Base-by-base conservation (phyloP, 805 yeast genomes). In the Monosporozyma unispora region DNA sequence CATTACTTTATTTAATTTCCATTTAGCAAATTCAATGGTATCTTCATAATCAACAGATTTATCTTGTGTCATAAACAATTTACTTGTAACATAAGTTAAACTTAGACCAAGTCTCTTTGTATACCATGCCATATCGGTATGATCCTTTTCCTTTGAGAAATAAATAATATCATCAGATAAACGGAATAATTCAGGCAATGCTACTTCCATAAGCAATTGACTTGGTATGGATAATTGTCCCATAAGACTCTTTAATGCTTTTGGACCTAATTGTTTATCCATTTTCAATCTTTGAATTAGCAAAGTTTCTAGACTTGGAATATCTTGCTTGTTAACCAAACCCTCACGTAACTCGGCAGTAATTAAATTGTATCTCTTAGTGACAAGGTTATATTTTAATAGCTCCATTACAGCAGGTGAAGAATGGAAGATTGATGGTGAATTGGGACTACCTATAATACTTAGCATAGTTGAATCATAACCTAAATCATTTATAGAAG, bases 111-210 rank as follows among this genome's bases (percentile, higher is more conserved):
- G 70, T 55, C 99, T 73, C 61, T 89, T 86, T n/a, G 95, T 72
- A 66, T 91, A 91, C 99, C 99, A 91, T 3, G 87, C 84, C 63
- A 85, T 82, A 64, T 88, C 96, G 18, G 70, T 57, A 44, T 60
- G 59, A 55, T 81, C 81, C 19, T 93, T 77, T 62, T 90, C 97
- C 10, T 90, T 93, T 0, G 96, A 81, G 57, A 79, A 80, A 65
- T 69, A 88, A 43, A 87, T 78, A 51, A 91, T 74, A 62, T 93
- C 98, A 68, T 91, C 98, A 11, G 88, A 75, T 49, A 90, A 72
- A 47, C 78, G 75, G 57, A 81, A 84, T 50, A 93, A 75, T 60
- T 87, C 95, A 35, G 76, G 77, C 46, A 85, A 57, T 0, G 93
- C 78, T 27, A 61, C 56, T 3, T 71, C 63, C 9, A 69, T 57